Percentiles rank a stretch among this genome's conserved stretches.
phyloP scores from a whole-genome alignment of 1,284 basidiomycete genomes.

The Ustilago bromivora region DNA sequence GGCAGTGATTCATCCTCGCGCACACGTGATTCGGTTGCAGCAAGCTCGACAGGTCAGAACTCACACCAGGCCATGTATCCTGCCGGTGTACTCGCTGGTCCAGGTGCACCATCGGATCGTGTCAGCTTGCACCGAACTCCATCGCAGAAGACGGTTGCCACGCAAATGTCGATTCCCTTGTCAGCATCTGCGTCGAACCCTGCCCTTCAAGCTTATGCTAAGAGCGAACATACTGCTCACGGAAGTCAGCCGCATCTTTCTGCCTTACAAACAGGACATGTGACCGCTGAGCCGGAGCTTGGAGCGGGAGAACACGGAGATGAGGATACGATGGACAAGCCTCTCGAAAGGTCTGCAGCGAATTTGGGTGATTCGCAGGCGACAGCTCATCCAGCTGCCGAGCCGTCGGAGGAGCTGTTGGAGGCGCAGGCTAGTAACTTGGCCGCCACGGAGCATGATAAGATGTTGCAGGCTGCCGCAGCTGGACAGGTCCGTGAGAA shows the following conservation, averaged over 20 bases:
- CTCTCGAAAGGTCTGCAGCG: conserved; percentile 5
- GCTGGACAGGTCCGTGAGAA: not conserved
- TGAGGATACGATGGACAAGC: conserved; percentile 11
- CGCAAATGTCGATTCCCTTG: conserved; percentile 60
- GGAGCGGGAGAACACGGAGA: not conserved
- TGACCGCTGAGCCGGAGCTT: conserved; percentile 15
- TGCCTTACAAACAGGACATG: conserved; percentile 5
- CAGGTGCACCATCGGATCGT: conserved; percentile 34
- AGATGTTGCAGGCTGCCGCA: conserved; percentile 12
- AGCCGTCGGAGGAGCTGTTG: conserved; percentile 16
- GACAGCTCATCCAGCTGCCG: conserved; percentile 4
- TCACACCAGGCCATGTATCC: conserved; percentile 57
- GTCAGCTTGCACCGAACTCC: conserved; percentile 60
- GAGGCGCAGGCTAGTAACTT: conserved; percentile 32
- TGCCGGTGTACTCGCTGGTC: conserved; percentile 13
- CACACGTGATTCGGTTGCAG: conserved; percentile 53
- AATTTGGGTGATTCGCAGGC: conserved; percentile 17
- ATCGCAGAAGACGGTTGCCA: conserved; percentile 62
- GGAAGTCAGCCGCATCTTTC: conserved; percentile 34
- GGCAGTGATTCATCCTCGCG: conserved; percentile 59
- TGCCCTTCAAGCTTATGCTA: conserved; percentile 34
- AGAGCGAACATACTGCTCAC: conserved; percentile 31
- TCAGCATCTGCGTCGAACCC: conserved; percentile 50
- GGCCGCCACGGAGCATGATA: conserved; percentile 40
- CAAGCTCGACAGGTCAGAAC: conserved; percentile 56